Base-by-base conservation (phyloP, 1,139 yeast genomes). In the Lodderomyces metapsilosis region DNA sequence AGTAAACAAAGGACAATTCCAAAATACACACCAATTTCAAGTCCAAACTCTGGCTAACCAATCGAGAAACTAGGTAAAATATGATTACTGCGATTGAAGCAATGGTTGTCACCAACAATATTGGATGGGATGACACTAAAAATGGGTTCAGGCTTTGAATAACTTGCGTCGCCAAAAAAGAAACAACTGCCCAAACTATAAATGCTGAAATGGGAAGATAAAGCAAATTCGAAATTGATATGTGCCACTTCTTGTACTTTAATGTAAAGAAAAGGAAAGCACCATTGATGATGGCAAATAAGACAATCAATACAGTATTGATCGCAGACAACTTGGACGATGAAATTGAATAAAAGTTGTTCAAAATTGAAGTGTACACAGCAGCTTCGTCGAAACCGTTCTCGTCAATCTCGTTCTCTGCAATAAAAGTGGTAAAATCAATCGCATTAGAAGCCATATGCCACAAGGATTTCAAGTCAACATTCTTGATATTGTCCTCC, bases 401-500 rank as follows among this genome's bases (percentile, higher is more conserved):
- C 22, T 53, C 62, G 49, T 69, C 77, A 36, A 67, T 71, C 24
- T 71, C 57, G 18, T 68, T 59, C 15, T 59, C 56, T 0, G 73
- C 67, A 10, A 79, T 62, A 5, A 54, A 52, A 0, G 73, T 46
- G 11, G 64, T 66, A 43, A 82, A 68, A 51, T 85, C 94, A 52
- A 86, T 62, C 0, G 92, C 68, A 43, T 78, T 82, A 2, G 83
- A 74, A 39, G 86, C 68, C 96, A 89, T 88, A 58, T 86, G 92
- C 83, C 92, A 84, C 39, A 89, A 66, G 0, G 96, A 80, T 30
- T 74, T 79, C 46, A 74, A 76, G 25, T 83, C 67, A 10, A 88
- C 74, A 44, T 82, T 80, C 41, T 73, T 70, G 38, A 88, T 84
- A 41, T 79, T 78, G 58, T 91, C 98, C 37, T 79, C 71, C 11